Base-by-base conservation (phyloP, 2,329 filamentous ascomycete species). In the Stylonectria norvegica region DNA sequence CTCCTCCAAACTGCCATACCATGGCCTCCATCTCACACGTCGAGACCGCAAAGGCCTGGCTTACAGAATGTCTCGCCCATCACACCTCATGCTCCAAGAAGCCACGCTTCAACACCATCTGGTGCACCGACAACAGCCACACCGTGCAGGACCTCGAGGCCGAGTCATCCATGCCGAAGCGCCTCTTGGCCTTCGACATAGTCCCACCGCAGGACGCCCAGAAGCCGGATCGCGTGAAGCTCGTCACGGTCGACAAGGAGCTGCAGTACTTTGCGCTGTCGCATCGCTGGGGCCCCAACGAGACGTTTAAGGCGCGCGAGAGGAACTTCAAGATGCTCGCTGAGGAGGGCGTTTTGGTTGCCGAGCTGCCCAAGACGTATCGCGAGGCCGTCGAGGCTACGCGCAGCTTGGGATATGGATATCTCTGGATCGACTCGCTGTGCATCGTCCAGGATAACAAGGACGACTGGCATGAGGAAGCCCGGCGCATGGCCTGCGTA, bases 361-460 rank as follows among this genome's bases (percentile, higher is more conserved):
- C 11, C 4, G 23, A 30, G 3, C 35, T 37, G 15, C 35, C 35
- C 6, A 28, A 12, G 22, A 37, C 35, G 8, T 37, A 29, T 28
- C 16, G 27, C 5, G 35, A 37, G 15, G 35, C 35, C 3, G 23
- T 37, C n/a, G 15, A 17, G 17, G 10, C 30, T 19, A 14, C 35
- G 12, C 12, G 14, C 5, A 11, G 6, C 5, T 5, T 37, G n/a
- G 35, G 35, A 6, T 29, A 29, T 18, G 3, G 5, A 19, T 29
- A 37, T 19, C 22, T 37, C 5, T 37, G 35, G 35, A 29, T 37
- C 19, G 35, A 37, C 20, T 17, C 23, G n/a, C 16, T 37, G 6
- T 37, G 35, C n/a, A 37, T 37, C 12, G 20, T 37, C 11, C 35
- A 37, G 20, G 23, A 37, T 20, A 25, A 37, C 20, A 5, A 17